Evolutionary conservation across 225 moss, liverwort and hornwort genomes (phyloP), one percentile per base, ranked within the genome.

Genomic region (Rhytidiadelphus loreus): DNA sequence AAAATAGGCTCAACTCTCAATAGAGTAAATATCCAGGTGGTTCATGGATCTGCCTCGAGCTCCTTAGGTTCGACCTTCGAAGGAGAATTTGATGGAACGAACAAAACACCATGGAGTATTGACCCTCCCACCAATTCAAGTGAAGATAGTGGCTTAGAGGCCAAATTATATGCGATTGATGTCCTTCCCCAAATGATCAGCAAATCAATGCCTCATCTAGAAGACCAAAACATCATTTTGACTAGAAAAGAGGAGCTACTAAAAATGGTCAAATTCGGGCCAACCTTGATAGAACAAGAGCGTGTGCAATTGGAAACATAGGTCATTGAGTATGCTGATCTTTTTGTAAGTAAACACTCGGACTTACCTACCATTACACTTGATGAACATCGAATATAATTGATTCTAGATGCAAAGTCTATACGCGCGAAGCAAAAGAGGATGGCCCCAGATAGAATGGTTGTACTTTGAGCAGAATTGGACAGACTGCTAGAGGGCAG

Each of bases 281-380:
- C 37, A 37, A 66, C 11, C 0, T 37, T 66, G 5, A 1, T 20
- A 6, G 3, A 11, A 12, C 21, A 37, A 6, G 66, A 66, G 5
- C 37, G 0, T 0, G 0, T 0, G 1, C 9, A 35, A 11, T 6
- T 64, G 6, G 20, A 66, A 12, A 1, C 3, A 0, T 6, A 21
- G 0, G 20, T 66, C 1, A 5, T 65, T 0, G 1, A 65, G 37
- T 65, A 37, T 9, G 37, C 5, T 0, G 3, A 65, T 26, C 65
- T 65, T 65, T 37, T 65, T 11, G 65, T 65, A 20, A 37, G 11
- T 37, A 65, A 65, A 6, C 20, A 37, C 20, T 20, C 3, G 1
- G 8, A 65, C 20, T 37, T 65, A 2, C 11, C 20, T 1, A 9
- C 65, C 11, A 65, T 65, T 20, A 65, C 20, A 3, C 65, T 65